Conservation (phyloP, 2,329 filamentous ascomycete species). For the Hysterium pulicare region DNA sequence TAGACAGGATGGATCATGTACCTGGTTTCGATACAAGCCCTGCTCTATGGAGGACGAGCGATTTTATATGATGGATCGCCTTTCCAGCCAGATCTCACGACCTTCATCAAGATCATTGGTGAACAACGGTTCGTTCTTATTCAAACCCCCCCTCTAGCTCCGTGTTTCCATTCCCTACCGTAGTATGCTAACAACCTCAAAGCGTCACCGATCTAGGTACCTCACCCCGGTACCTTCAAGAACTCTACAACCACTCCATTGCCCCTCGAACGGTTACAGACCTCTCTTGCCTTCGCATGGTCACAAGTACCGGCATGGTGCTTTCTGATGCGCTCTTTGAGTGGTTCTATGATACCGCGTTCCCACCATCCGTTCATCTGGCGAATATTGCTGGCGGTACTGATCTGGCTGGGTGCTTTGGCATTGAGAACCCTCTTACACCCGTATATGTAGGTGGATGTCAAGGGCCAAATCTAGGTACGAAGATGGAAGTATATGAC, state of each 20-base stretch:
- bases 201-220: conserved; percentile 70
- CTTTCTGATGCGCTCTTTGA: conserved; percentile 69
- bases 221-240: conserved; percentile 69
- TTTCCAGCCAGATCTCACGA: conserved; percentile 64
- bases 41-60: conserved; percentile 59
- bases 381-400: conserved; percentile 72
- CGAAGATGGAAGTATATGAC: conserved; percentile 60
- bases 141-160: neutral
- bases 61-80: conserved; percentile 83
- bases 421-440: conserved; percentile 59
- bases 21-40: conserved; percentile 55
- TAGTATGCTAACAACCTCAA: neutral
- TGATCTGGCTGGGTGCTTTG: conserved; percentile 65
- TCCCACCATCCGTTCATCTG: conserved; percentile 62
- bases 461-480: conserved; percentile 52
- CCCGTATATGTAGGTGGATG: conserved; percentile 62
- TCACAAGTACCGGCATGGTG: conserved; percentile 74
- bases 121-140: conserved; percentile 46
- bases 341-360: conserved; percentile 69
- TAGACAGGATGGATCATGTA: conserved; percentile 78
- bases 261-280: conserved; percentile 60
- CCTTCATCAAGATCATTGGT: conserved; percentile 61
- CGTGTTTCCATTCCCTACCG: neutral
- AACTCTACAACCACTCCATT: conserved; percentile 61
- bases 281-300: conserved; percentile 55